Percentiles rank a stretch among this genome's conserved stretches.
These are phyloP conservation scores for Cladosporium sp. DNA, from an alignment of 2,329 filamentous ascomycete genomes.

Conservation along the genomic window DNA sequence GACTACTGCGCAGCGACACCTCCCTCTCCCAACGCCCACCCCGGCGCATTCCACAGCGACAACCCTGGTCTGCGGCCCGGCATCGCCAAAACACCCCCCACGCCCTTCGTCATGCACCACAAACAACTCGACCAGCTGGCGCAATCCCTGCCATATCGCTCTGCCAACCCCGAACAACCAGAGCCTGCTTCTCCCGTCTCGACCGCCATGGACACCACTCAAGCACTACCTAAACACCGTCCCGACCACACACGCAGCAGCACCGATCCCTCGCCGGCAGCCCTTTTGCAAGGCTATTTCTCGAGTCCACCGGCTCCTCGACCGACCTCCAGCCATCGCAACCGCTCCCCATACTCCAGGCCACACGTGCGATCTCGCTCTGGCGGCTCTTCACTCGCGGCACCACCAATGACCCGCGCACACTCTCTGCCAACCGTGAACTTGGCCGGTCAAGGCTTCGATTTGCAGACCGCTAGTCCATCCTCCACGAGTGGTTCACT, in stretches of 20 bases:
- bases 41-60: conserved; percentile 4
- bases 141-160: not conserved
- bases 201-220: not conserved
- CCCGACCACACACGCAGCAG: conserved; percentile 26
- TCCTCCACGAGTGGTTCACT: conserved; percentile 29
- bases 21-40: not conserved
- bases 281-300: conserved; percentile 27
- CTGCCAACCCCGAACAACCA: not conserved
- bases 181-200: not conserved
- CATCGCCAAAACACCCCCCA: conserved; percentile 2
- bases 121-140: not conserved
- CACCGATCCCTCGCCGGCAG: conserved; percentile 35
- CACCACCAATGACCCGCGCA: conserved; percentile 45
- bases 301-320: conserved; percentile 23
- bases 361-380: conserved; percentile 45
- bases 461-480: conserved; percentile 20
- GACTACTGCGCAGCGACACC: not conserved
- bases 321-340: conserved; percentile 33
- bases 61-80: conserved; percentile 1
- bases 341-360: conserved; percentile 45
- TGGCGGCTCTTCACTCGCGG: conserved; percentile 34
- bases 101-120: conserved; percentile 7
- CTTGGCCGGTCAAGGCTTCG: conserved; percentile 26
- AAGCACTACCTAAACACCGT: conserved; percentile 15
- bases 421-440: conserved; percentile 43